Evolutionary conservation across 2,329 filamentous ascomycete genomes (phyloP).

Genomic region (Aureobasidium sp.): DNA sequence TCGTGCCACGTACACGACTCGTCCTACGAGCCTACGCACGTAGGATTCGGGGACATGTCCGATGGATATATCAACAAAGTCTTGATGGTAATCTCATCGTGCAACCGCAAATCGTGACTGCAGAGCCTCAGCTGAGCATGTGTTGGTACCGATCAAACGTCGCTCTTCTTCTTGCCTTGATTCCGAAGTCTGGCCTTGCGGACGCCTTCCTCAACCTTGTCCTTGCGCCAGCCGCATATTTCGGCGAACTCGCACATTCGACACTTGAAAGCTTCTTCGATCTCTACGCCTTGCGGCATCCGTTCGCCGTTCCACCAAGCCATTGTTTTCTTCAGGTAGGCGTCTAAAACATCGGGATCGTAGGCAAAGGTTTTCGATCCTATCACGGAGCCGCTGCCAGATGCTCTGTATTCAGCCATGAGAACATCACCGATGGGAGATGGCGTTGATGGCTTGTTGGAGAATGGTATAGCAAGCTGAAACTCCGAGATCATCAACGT

Average conservation of each 20-base stretch:
- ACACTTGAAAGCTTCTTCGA: slow-evolving; percentile 88
- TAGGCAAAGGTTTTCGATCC: slow-evolving; percentile 59
- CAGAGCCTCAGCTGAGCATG: background rate
- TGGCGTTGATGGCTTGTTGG: slow-evolving; percentile 47
- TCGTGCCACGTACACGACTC: background rate
- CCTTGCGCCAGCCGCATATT: slow-evolving; percentile 68
- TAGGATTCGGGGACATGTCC: background rate
- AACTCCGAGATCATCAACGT: slow-evolving; percentile 56
- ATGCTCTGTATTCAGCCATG: slow-evolving; percentile 48
- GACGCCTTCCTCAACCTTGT: slow-evolving; percentile 56
- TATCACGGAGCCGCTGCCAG: slow-evolving; percentile 44
- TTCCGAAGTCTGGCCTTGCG: slow-evolving; percentile 22
- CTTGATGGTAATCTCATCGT: background rate
- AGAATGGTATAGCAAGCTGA: slow-evolving; percentile 31
- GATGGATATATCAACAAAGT: background rate
- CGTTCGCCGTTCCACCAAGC: slow-evolving; percentile 82
- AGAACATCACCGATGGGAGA: slow-evolving; percentile 49
- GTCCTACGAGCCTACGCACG: background rate
- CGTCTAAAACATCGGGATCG: slow-evolving; percentile 55
- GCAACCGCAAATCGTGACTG: background rate
- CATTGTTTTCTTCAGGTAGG: slow-evolving; percentile 64
- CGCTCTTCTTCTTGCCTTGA: slow-evolving; percentile 14
- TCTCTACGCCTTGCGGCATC: slow-evolving; percentile 63
- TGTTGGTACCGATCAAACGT: slow-evolving; percentile 12
- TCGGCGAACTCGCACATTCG: slow-evolving; percentile 75